Conservation (phyloP, 202 grass and related monocot species). For the Brachypodium distachyon region DNA sequence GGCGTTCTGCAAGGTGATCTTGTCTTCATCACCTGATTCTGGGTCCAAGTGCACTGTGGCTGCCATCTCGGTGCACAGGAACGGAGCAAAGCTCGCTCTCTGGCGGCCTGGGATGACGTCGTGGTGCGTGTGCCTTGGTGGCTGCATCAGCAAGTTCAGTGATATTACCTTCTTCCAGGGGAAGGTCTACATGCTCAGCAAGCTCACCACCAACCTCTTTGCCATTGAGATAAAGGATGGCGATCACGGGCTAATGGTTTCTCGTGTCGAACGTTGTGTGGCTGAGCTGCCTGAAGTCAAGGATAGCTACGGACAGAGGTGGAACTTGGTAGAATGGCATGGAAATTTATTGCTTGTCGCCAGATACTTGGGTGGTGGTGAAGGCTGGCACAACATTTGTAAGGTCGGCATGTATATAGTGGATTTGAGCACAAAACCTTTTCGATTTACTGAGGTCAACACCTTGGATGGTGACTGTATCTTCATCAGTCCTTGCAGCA, state of each 20-base stretch:
- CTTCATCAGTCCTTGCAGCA: slow-evolving; percentile 36
- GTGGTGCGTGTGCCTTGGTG: slow-evolving; percentile 27
- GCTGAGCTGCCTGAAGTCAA: background rate
- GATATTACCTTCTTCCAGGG: slow-evolving; percentile 27
- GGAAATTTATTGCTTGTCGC: slow-evolving; percentile 19
- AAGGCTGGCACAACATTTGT: slow-evolving; percentile 2
- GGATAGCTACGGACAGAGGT: background rate
- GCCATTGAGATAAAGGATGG: slow-evolving; percentile 3
- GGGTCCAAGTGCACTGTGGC: slow-evolving; percentile 8
- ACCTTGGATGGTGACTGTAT: slow-evolving; percentile 32
- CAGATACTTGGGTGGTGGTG: background rate
- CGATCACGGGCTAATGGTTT: slow-evolving; percentile 8
- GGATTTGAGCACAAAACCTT: slow-evolving; percentile 7
- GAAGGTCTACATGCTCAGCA: slow-evolving; percentile 26
- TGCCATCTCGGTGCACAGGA: slow-evolving; percentile 23
- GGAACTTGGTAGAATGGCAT: slow-evolving; percentile 31
- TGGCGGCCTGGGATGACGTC: slow-evolving; percentile 28
- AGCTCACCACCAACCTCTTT: slow-evolving; percentile 20
- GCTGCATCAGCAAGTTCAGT: slow-evolving; percentile 37
- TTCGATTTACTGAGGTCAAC: slow-evolving; percentile 7
- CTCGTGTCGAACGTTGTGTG: slow-evolving; percentile 2
- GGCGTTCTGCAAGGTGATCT: slow-evolving; percentile 27
- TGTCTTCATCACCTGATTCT: slow-evolving; percentile 24
- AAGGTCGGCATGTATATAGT: slow-evolving; percentile 19
- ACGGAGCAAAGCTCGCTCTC: slow-evolving; percentile 21